Base-by-base conservation (phyloP, 2,329 filamentous ascomycete species). In the Ophiostoma novo-ulmi region DNA sequence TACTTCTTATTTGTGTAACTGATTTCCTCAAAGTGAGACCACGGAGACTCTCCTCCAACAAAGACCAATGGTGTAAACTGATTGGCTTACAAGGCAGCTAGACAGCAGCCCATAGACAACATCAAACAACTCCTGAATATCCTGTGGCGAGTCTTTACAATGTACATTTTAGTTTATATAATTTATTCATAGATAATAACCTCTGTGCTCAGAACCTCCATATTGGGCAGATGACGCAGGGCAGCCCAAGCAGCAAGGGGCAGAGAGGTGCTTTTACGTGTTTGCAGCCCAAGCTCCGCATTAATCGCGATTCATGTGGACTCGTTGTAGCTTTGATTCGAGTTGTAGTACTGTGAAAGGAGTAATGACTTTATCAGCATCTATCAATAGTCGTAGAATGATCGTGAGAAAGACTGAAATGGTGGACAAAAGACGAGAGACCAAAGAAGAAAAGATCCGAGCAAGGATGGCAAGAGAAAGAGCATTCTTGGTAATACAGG, bases 61-160 rank as follows among this genome's bases (percentile, higher is more conserved):
- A 10, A 11, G 6, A 1, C 48, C 13, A 39, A 65, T 41, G 65
- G 65, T 67, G 65, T 67, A 67, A 67, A 44, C 22, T 67, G 65
- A 67, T 67, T 67, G 65, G 65, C 65, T 17, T 11, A 22, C 8
- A 26, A 26, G 5, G 44, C 14, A 48, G 44, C 44, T 10, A 14
- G n/a, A 58, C 20, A 10, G 52, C 52, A 26, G n/a, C 10, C 22
- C 17, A 26, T 17, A 48, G 17, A 44, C 41, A n/a, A 31, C 22
- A 20, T n/a, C 44, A 48, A 48, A 26, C 52, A 58, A 58, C 52
- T 26, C 52, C 52, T 26, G 52, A 58, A 58, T 5, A 26, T 58
- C 52, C 52, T 26, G n/a, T 58, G 52, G 44, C 44, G 17, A 48
- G 31, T 31, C 31, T 31, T 31, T 31, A 4, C 3, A 31, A 31